Evolutionary conservation across 2,329 filamentous ascomycete species (phyloP).

Genomic region (Colletotrichum camelliae): DNA sequence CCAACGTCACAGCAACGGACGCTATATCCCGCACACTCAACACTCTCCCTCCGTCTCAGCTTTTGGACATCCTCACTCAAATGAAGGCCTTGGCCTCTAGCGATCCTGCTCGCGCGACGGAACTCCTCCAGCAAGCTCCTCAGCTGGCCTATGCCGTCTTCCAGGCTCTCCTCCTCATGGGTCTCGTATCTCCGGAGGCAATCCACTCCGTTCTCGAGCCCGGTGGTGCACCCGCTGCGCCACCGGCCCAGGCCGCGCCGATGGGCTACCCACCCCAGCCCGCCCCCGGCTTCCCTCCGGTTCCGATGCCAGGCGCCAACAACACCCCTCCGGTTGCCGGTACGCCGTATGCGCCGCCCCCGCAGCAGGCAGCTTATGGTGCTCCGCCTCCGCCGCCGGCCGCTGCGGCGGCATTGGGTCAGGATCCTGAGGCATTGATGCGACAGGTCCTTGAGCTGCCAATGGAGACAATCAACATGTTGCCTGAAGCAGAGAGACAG

Average conservation of each 20-base stretch:
- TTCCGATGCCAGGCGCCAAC: constrained; percentile 37
- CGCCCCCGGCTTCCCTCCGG: constrained; percentile 37
- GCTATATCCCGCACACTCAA: constrained; percentile 91
- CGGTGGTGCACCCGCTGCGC: constrained; percentile 43
- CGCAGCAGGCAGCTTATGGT: constrained; percentile 40
- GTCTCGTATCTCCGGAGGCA: constrained; percentile 84
- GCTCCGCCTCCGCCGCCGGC: constrained; percentile 30
- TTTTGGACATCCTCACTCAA: constrained; percentile 91
- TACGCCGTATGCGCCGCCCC: constrained; percentile 52
- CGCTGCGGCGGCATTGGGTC: constrained; percentile 41
- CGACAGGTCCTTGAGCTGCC: constrained; percentile 82
- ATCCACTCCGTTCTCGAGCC: constrained; percentile 81
- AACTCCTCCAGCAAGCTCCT: constrained; percentile 86
- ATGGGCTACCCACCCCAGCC: constrained; percentile 27
- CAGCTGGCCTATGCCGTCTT: constrained; percentile 96
- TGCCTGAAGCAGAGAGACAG: constrained; percentile 75
- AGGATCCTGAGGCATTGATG: constrained; percentile 75
- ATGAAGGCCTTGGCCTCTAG: constrained; percentile 89
- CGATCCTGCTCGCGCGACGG: constrained; percentile 83
- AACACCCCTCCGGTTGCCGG: constrained; percentile 54
- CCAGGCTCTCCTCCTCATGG: constrained; percentile 90
- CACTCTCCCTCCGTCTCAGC: constrained; percentile 83
- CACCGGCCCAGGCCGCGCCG: constrained; percentile 3
- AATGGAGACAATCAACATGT: constrained; percentile 78
- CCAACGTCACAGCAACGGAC: constrained; percentile 83